Evolutionary conservation across 2,329 filamentous ascomycete genomes (phyloP), one percentile per base, ranked within the genome.

Genomic region (Aspergillus uvarum): DNA sequence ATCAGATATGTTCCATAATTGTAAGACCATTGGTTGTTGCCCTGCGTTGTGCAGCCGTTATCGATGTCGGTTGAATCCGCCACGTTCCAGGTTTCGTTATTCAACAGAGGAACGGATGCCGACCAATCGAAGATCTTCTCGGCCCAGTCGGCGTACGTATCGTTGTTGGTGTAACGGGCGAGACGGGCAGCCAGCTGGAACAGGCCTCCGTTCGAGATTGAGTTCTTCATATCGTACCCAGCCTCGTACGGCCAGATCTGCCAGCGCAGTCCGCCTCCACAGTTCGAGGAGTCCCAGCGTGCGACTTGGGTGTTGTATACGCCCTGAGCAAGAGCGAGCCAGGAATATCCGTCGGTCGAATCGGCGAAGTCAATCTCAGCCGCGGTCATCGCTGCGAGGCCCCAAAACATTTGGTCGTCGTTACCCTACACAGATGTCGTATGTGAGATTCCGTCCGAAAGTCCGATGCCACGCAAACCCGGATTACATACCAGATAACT

Each of bases 211-310:
- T 95, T 95, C 62, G 87, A 88, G 67, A 93, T 85, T 16, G 87
- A 83, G 78, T 94, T 94, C 77, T 93, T 95, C 83, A 96, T 95
- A 69, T 86, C 83, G 72, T 92, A 88, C 14, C 91, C 92, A 63
- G 87, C 87, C 72, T 96, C 94, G 67, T 84, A 85, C 1, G 83
- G 78, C 73, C 88, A 93, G 66, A 96, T 92, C 78, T 96, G 91
- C 90, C 90, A 94, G 59, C 86, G 82, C 51, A 95, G 77, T 4
- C 91, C 92, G 61, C 91, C 91, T 26, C 81, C 82, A 69, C 91
- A 96, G 44, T 79, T 76, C 0, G 80, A 77, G 0, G 78, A 81
- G 71, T 93, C 87, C 91, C 91, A 95, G 50, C 91, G 85, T 22
- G 75, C 74, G 5, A 81, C 82, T 69, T 92, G 88, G 48, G 84